Evolutionary conservation across 139 green algal species (phyloP), one percentile per base, ranked within the genome.

Genomic region (Chlorella sp.): DNA sequence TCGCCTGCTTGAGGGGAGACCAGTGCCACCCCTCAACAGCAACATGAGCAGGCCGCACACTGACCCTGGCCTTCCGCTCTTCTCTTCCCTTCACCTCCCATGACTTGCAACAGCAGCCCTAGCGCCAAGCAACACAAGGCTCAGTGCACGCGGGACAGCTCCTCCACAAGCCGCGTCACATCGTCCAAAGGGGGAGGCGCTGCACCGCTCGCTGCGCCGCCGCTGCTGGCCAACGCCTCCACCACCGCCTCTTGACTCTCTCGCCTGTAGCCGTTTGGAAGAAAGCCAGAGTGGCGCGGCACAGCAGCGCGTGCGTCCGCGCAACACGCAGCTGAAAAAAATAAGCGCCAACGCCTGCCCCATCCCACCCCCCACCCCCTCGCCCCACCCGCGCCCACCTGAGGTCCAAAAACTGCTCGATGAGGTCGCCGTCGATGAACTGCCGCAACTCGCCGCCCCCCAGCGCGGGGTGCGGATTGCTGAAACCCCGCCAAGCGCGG

Each of bases 371-470:
- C n/a, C 19, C 3, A 74, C 61, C 15, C 36, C 43, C 38, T 67
- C 29, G n/a, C 23, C n/a, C 23, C 8, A 14, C 31, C 0, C 40
- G 12, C 38, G 11, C 74, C 40, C 33, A 63, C 60, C 50, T 67
- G 35, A 99, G 82, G 77, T 99, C 96, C 42, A 98, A 73, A 70
- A 98, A 97, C 35, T 84, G 50, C 87, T 99, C 96, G 2, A 99
- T 88, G 7, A 99, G 79, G 77, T 99, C 96, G 0, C 96, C 96
- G 63, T 99, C 96, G 19, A 99, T 76, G 68, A 99, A 98, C 59
- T 86, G 84, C 2, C 74, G 14, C n/a, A n/a, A n/a, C n/a, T n/a
- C n/a, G 59, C 73, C 15, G 85, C 64, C 60, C 25, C 21, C 73
- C 8, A 56, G 23, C 38, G 77, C 74, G 25, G 75, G 82, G 67